A percentile compares a stretch with the other conserved stretches of the same genome.
Conservation (phyloP, 2,329 filamentous ascomycete genomes). For the Aspergillus versicolor region DNA sequence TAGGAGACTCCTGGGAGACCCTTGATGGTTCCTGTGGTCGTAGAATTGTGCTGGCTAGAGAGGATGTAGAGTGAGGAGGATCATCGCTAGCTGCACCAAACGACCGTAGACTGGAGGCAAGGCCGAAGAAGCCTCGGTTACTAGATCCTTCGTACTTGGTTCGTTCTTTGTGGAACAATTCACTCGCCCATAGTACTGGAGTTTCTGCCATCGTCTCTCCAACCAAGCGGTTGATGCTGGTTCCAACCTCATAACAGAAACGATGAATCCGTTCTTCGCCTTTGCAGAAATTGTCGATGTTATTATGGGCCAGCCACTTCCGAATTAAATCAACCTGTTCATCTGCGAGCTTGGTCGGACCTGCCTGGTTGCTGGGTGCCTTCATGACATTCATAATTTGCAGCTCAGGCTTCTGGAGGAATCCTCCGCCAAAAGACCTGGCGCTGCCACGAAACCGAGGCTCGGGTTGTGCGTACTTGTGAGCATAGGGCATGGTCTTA, state of each 20-base stretch:
- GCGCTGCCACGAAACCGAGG: constrained; percentile 39
- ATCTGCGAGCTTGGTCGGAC: constrained; percentile 93
- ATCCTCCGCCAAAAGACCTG: constrained; percentile 54
- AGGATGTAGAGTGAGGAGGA: constrained; percentile 28
- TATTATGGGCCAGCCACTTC: constrained; percentile 77
- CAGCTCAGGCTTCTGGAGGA: constrained; percentile 76
- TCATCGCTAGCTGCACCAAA: constrained; percentile 47
- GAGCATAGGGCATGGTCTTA: constrained; percentile 77
- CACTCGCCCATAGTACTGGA: constrained; percentile 88
- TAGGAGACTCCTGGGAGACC: constrained; percentile 35
- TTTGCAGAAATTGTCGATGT: constrained; percentile 88
- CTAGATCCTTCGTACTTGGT: constrained; percentile 42
- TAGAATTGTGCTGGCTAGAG: constrained; percentile 23
- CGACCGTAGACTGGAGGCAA: constrained; percentile 43
- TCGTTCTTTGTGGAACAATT: constrained; percentile 75
- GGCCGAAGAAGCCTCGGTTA: constrained; percentile 35
- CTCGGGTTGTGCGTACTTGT: constrained; percentile 29
- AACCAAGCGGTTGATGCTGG: constrained; percentile 79
- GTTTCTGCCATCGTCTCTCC: constrained; percentile 81
- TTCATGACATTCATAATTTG: constrained; percentile 87
- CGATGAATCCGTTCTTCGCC: constrained; percentile 94
- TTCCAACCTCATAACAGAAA: constrained; percentile 86
- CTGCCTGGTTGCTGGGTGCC: constrained; percentile 77
- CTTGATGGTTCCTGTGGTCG: constrained; percentile 34
- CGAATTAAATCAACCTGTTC: constrained; percentile 84